Percentiles rank a stretch among this genome's conserved stretches.
Conservation (phyloP, 331 rosid species). For the Rosa hybrid region DNA sequence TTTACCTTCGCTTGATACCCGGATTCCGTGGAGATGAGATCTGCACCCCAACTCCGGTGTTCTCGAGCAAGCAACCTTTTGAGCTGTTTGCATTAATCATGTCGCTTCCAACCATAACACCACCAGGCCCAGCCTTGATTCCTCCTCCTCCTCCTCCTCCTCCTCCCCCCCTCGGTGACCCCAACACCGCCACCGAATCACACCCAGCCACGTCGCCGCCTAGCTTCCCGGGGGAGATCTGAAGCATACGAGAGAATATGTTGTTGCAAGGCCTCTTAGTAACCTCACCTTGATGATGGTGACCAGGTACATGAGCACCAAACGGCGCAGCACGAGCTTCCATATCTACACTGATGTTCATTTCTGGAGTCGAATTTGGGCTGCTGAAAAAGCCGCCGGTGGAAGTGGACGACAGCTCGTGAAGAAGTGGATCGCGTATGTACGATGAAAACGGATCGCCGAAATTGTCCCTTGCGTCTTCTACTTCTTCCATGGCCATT, state of each 20-base stretch:
- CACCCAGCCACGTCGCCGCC: constrained; percentile 14
- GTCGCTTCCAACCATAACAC: constrained; percentile 44
- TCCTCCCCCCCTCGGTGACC: constrained; percentile 39
- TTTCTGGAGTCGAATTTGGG: constrained; percentile 10
- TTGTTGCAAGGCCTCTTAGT: constrained; percentile 37
- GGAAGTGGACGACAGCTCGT: constrained; percentile 35
- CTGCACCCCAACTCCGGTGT: constrained; percentile 52
- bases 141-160: constrained; percentile 36
- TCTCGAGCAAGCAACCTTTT: constrained; percentile 47
- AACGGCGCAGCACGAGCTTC: background rate
- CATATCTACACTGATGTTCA: constrained; percentile 5
- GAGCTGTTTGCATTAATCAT: constrained; percentile 50
- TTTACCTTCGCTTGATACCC: constrained; percentile 79
- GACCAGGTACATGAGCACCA: constrained; percentile 15
- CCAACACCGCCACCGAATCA: constrained; percentile 33
- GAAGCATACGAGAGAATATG: constrained; percentile 83
- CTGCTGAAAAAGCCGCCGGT: constrained; percentile 29
- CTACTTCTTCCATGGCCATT: constrained; percentile 15
- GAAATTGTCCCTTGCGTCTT: constrained; percentile 35
- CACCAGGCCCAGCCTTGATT: constrained; percentile 9
- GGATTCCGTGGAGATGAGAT: constrained; percentile 94
- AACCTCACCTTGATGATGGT: constrained; percentile 24
- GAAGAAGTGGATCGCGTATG: constrained; percentile 73
- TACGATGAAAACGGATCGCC: constrained; percentile 77
- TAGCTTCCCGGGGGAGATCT: constrained; percentile 73